Base-by-base conservation (phyloP, 257 asterid genomes). In the Capsicum pubescens region DNA sequence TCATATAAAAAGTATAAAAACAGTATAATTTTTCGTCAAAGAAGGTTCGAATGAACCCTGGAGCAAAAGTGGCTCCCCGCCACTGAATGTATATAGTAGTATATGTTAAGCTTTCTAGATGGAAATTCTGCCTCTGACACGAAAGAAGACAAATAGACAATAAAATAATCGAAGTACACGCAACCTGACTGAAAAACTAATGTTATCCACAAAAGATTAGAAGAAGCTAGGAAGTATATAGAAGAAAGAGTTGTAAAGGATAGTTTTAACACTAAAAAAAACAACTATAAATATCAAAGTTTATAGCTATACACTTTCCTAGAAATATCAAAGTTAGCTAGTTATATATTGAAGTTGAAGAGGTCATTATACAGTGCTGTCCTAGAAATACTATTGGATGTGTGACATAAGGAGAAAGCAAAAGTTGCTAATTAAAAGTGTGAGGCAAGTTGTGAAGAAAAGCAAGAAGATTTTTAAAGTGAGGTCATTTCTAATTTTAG, bases 261-360 rank as follows among this genome's bases (percentile, higher is more conserved):
- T 39, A 39, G 44, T 39, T 39, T 39, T 50, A 54, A 54, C 57
- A 10, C 57, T 54, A 54, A 12, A 14, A 39, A 55, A 13, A 58
- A 58, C 19, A 26, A 26, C 32, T 26, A 26, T 26, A 26, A 26
- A 26, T 26, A 26, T 26, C 32, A 26, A 76, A 76, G 63, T 26
- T 26, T 26, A 76, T 21, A 21, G 63, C 5, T 76, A 36, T 15
- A 61, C n/a, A 76, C 9, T 76, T 76, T 16, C 81, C 48, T 26
- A 76, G 81, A 55, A 76, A 76, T 52, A 76, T 76, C 81, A 76
- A 76, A 76, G 81, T 76, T 69, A 52, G 48, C 81, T 21, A 64
- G 71, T 76, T 76, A 76, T 74, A 74, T 74, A 74, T 21, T 76
- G 61, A 26, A 76, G 63, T 52, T 26, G 64, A 52, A 26, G 81